A percentile compares a stretch with the other conserved stretches of the same genome.
Conservation (phyloP, 1,284 basidiomycete genomes). For the Fomes fomentarius region DNA sequence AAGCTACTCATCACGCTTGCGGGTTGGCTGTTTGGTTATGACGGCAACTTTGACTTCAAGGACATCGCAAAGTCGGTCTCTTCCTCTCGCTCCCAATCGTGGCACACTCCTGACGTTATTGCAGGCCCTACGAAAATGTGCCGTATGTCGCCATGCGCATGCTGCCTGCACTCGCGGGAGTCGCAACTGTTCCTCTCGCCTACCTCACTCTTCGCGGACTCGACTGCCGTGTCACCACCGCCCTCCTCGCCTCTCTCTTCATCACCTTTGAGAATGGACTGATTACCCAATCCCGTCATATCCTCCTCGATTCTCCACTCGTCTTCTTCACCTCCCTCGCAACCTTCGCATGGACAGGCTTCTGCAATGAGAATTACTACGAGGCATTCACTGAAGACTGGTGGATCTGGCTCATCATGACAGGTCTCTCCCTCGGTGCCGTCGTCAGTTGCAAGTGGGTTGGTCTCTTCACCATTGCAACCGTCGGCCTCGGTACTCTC, state of each 20-base stretch:
- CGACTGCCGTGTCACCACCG: conserved; percentile 88
- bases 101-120: background rate
- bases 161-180: conserved; percentile 88
- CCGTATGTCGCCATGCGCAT: conserved; percentile 98
- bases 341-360: conserved; percentile 86
- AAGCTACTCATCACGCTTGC: conserved; percentile 94
- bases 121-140: conserved; percentile 81
- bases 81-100: too few species aligned
- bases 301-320: conserved; percentile 96
- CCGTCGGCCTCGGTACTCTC: conserved; percentile 86
- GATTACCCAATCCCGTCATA: conserved; percentile 94
- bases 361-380: conserved; percentile 88
- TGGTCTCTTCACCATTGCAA: conserved; percentile 98
- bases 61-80: conserved; percentile 88
- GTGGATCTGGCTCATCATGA: conserved; percentile 94
- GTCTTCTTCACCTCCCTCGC: conserved; percentile 97
- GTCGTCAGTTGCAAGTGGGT: conserved; percentile 98
- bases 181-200: conserved; percentile 87
- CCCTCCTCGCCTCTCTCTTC: conserved; percentile 88
- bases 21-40: conserved; percentile 88
- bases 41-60: conserved; percentile 96
- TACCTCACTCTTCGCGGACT: conserved; percentile 95
- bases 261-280: conserved; percentile 97
- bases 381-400: conserved; percentile 83
- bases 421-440: conserved; percentile 89